phyloP scores from a whole-genome alignment of 257 asterid species.

The Solanum pennellii region DNA sequence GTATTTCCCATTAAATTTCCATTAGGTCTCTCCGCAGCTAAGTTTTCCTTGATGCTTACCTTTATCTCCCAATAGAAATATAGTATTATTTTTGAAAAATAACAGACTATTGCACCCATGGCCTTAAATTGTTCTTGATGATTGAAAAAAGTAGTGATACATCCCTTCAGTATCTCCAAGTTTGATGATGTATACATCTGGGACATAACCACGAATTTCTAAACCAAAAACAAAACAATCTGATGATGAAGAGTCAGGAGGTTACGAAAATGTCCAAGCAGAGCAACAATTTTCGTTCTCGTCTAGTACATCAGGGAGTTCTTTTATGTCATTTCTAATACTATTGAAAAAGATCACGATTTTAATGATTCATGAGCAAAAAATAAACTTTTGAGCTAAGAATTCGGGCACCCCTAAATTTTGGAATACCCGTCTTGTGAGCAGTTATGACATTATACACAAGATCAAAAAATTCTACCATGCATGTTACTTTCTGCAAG shows the following conservation, averaged over 20 bases:
- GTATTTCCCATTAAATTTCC: neutral
- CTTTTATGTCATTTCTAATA: neutral
- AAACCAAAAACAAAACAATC: neutral
- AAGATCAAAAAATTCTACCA: neutral
- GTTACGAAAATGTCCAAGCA: no score
- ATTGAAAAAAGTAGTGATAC: neutral
- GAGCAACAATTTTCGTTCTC: neutral
- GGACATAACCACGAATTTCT: no score
- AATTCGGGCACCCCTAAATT: neutral
- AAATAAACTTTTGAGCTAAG: neutral
- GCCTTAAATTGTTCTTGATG: accelerated
- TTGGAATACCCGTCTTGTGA: neutral
- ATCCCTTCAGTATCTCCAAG: neutral
- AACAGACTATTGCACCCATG: neutral
- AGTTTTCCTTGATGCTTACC: neutral
- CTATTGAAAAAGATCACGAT: neutral
- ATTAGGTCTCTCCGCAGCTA: neutral
- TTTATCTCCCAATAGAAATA: neutral
- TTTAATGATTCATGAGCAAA: neutral
- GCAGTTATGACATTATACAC: neutral
- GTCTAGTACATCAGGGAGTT: neutral
- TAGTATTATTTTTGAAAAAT: neutral
- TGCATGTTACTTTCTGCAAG: neutral
- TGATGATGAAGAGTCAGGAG: no score
- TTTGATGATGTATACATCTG: neutral